A percentile compares a stretch with the other conserved stretches of the same genome.
These are phyloP conservation scores for Uronychia binucleata DNA, from an alignment of 73 alveolate species.

Conservation along the genomic window DNA sequence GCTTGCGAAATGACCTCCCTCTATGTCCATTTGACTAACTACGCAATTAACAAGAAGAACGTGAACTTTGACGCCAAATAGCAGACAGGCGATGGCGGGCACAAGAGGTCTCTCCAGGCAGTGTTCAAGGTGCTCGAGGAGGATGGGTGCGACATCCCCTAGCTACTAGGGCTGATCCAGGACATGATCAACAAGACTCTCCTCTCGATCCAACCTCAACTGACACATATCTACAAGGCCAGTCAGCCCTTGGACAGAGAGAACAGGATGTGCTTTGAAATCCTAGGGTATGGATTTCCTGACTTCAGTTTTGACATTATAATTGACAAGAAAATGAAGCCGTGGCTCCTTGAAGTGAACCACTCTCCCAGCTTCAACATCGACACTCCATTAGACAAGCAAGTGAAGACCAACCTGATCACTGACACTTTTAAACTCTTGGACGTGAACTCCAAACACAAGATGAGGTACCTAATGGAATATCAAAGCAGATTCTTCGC, in stretches of 20 bases:
- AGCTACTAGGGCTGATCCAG: conserved; percentile 41
- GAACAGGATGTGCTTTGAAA: conserved; percentile 66
- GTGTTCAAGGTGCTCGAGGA: conserved; percentile 7
- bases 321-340: conserved; percentile 85
- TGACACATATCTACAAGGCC: conserved; percentile 60
- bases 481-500: too few species aligned
- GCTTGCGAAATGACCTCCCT: conserved; percentile 1
- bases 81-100: conserved; percentile 40
- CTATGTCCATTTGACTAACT: background rate
- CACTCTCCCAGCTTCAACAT: conserved; percentile 87
- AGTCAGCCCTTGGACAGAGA: conserved; percentile 50
- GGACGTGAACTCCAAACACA: too few species aligned
- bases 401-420: conserved; percentile 73
- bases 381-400: conserved; percentile 79
- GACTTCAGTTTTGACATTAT: conserved; percentile 85
- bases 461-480: too few species aligned
- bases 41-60: background rate
- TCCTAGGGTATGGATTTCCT: conserved; percentile 16
- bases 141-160: conserved; percentile 61
- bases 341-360: conserved; percentile 92
- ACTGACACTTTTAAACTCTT: conserved; percentile 77
- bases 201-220: conserved; percentile 58
- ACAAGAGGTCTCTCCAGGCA: conserved; percentile 53
- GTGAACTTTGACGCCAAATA: conserved; percentile 24
- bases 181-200: conserved; percentile 71